Conservation (phyloP, 2,329 filamentous ascomycete species). For the Domatiomyces globalis region DNA sequence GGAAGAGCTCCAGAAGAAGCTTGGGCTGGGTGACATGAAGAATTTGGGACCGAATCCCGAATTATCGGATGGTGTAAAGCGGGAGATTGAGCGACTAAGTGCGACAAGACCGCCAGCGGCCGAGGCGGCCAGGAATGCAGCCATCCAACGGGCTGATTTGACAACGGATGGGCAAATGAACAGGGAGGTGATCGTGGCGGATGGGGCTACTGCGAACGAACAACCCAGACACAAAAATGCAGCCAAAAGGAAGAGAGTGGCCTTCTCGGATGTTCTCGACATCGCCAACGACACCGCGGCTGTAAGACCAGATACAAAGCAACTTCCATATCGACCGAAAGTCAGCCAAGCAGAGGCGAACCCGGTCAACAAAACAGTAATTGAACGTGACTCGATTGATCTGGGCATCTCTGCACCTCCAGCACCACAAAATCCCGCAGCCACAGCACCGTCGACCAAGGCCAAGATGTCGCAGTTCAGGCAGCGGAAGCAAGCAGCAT, state of each 20-base stretch:
- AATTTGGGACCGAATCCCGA: constrained; percentile 40
- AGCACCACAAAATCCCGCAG: constrained; percentile 22
- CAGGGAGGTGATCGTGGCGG: background rate
- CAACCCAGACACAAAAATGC: constrained; percentile 45
- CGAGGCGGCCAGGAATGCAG: constrained; percentile 17
- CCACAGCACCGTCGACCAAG: constrained; percentile 14
- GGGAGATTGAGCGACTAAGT: background rate
- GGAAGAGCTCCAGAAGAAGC: constrained; percentile 66
- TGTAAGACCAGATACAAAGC: background rate
- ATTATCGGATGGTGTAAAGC: constrained; percentile 1
- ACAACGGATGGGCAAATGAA: constrained; percentile 5
- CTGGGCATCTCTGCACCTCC: constrained; percentile 8
- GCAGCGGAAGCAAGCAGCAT: background rate
- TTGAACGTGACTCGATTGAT: background rate
- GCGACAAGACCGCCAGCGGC: constrained; percentile 13
- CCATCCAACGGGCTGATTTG: constrained; percentile 10
- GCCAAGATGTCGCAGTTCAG: background rate
- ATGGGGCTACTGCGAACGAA: constrained; percentile 12
- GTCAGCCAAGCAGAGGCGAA: constrained; percentile 11
- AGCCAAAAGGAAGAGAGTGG: constrained; percentile 47
- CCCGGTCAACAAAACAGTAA: constrained; percentile 3
- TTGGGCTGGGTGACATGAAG: constrained; percentile 45
- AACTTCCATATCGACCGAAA: constrained; percentile 15
- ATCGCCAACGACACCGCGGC: constrained; percentile 24
- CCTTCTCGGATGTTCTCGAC: constrained; percentile 55